Evolutionary conservation across 352 stramenopile species (phyloP), one percentile per base, ranked within the genome.

Genomic region (Thalassiosira livingstoniorum): DNA sequence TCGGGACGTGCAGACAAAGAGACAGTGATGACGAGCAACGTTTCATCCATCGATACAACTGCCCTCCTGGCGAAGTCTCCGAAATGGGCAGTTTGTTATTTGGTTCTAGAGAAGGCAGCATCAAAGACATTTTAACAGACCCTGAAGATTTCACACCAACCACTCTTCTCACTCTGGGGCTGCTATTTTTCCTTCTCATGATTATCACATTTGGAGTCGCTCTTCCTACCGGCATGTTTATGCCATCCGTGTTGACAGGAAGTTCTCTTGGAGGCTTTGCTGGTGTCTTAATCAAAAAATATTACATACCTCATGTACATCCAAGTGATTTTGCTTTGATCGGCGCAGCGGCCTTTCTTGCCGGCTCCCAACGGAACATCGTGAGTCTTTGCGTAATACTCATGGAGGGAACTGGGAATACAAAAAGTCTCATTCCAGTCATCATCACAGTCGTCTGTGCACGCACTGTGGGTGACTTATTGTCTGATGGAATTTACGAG

Each of bases 301-400:
- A 81, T 27, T 61, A 88, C 7, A 66, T 78, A 23, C n/a, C 62
- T 23, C 58, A 76, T 43, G 60, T 90, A 29, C 23, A 51, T 18
- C 70, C 80, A 18, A 79, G 68, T 0, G 81, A 77, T 5, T 90
- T 91, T 75, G 94, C 95, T 18, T 82, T 98, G 2, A 96, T 98
- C 51, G 96, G 96, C 1, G 95, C 95, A 3, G 96, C 95, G 0
- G 95, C 90, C 21, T 95, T 98, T 89, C 92, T 98, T 42, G 96
- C 96, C 18, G 96, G 96, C 4, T 96, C 98, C 83, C 93, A 96
- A 42, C 90, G 96, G 5, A 97, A 97, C 87, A 98, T 96, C 0
- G 97, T 98, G 42, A 98, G 94, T 35, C 82, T 98, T 13, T 97
- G 94, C 1, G 96, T 98, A 23, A 98, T 98, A 78, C 94, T 98